Percentiles rank a stretch among this genome's conserved stretches.
Conservation (phyloP, 257 asterid species). For the Knoxia roxburghii region DNA sequence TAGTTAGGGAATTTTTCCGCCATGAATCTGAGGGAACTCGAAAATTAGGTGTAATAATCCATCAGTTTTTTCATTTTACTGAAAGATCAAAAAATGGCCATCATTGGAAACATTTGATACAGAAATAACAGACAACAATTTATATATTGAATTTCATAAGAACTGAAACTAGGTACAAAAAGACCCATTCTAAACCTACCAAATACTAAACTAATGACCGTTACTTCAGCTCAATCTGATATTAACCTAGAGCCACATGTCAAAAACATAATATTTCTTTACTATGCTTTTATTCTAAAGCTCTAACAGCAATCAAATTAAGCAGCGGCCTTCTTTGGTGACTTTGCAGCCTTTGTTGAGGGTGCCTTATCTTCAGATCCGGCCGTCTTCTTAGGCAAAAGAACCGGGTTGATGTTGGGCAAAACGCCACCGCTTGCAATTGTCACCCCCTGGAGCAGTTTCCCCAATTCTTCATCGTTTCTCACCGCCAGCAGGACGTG, state of each 20-base stretch:
- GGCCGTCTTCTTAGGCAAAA: constrained; percentile 23
- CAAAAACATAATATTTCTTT: neutral
- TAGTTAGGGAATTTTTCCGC: too few relatives aligned
- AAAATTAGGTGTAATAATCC: too few relatives aligned
- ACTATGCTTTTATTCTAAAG: neutral
- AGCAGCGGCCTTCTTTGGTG: constrained; percentile 15
- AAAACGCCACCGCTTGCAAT: constrained; percentile 25
- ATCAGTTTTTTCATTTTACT: too few relatives aligned
- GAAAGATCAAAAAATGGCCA: too few relatives aligned
- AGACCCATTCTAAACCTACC: neutral
- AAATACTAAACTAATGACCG: neutral
- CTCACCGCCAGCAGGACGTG: constrained; percentile 22
- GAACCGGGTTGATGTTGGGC: constrained; percentile 22
- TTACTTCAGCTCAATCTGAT: neutral
- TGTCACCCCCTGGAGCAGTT: constrained; percentile 22
- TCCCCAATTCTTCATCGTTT: constrained; percentile 29
- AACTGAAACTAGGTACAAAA: neutral
- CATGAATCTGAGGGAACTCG: too few relatives aligned
- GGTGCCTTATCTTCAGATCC: constrained; percentile 12
- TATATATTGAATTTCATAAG: too few relatives aligned
- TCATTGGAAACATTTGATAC: neutral
- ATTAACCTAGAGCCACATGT: neutral
- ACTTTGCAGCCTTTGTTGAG: neutral
- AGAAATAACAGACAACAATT: neutral
- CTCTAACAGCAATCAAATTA: neutral